Percentiles rank a stretch among this genome's conserved stretches.
Evolutionary conservation across 805 yeast species (phyloP).

Genomic region (Starmera dryadoides): DNA sequence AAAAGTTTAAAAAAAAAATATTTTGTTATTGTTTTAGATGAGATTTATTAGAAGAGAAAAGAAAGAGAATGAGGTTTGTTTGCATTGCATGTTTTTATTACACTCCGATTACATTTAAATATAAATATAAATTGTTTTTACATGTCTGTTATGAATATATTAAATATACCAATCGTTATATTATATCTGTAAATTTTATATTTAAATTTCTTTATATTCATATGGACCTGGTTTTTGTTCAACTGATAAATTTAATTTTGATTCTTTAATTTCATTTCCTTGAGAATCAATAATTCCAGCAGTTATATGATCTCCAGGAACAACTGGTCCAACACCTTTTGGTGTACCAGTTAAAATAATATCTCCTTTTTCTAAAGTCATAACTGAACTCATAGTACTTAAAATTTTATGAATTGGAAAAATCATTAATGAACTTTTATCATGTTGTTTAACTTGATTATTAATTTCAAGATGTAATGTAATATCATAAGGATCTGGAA

Average conservation of each 20-base stretch:
- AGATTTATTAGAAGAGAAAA: too few relatives aligned
- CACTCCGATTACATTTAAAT: too few relatives aligned
- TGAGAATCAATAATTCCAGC: constrained; percentile 50
- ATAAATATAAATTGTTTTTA: too few relatives aligned
- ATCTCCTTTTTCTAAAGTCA: constrained; percentile 90
- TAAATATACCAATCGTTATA: too few relatives aligned
- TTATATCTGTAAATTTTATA: constrained; percentile 3
- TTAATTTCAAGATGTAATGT: constrained; percentile 60
- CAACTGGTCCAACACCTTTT: constrained; percentile 85
- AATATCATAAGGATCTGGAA: constrained; percentile 71
- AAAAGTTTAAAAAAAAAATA: too few relatives aligned
- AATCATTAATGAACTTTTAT: constrained; percentile 74
- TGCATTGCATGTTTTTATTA: too few relatives aligned
- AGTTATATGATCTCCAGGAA: constrained; percentile 69
- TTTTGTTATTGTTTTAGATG: neutral
- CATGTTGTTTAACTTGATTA: constrained; percentile 64
- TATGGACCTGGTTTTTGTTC: constrained; percentile 55
- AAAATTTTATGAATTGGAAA: constrained; percentile 80
- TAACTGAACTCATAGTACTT: constrained; percentile 74
- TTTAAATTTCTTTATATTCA: constrained; percentile 35
- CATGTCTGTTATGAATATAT: neutral
- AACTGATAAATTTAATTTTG: constrained; percentile 24
- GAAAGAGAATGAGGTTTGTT: too few relatives aligned
- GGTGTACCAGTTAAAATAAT: constrained; percentile 94
- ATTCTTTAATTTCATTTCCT: constrained; percentile 48